Conservation (phyloP, 345 rosid species). For the Populus ilicifolia region DNA sequence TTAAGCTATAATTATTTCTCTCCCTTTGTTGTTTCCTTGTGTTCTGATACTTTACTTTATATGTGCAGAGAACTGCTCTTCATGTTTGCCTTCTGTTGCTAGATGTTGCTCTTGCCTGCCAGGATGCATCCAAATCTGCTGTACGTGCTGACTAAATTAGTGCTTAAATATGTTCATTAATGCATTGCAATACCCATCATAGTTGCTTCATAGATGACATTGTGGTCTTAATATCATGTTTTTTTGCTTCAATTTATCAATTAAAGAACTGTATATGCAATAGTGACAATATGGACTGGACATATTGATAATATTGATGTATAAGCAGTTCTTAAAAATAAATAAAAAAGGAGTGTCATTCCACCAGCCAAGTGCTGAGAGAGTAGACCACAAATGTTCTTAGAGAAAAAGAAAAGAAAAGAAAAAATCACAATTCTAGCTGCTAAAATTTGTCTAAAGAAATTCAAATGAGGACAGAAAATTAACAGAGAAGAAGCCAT, state of each 20-base stretch:
- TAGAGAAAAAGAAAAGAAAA: background rate
- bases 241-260: background rate
- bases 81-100: conserved; percentile 79
- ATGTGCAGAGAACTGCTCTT: conserved; percentile 73
- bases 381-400: background rate
- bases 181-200: background rate
- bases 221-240: background rate
- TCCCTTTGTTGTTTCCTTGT: conserved; percentile 1
- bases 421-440: background rate
- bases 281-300: background rate
- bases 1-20: background rate
- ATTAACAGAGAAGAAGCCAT: background rate
- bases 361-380: background rate
- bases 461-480: background rate
- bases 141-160: conserved; percentile 42
- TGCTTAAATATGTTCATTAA: background rate
- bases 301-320: background rate
- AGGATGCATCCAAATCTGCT: conserved; percentile 68
- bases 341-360: background rate
- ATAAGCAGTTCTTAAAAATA: background rate
- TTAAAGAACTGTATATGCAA: background rate
- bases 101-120: conserved; percentile 81
- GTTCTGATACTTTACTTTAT: conserved; percentile 22
- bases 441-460: background rate
- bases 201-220: background rate